These are phyloP conservation scores for Drosera spatulata DNA, from an alignment of 179 eudicot species.

Conservation along the genomic window DNA sequence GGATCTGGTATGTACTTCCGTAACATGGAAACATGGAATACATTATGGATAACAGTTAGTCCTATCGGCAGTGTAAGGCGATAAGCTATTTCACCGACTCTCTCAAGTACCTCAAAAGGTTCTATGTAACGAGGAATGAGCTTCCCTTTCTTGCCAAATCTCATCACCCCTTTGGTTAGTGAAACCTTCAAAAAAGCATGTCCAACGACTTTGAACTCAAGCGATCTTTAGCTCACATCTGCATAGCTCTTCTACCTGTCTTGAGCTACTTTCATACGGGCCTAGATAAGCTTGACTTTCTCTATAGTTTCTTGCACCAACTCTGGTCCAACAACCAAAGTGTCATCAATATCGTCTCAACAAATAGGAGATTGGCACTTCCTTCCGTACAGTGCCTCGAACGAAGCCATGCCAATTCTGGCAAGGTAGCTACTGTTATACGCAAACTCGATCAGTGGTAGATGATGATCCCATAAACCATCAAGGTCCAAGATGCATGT, in stretches of 20 bases:
- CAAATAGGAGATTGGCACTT: background rate
- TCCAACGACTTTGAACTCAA: slow-evolving; percentile 2
- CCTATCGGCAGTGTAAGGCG: background rate
- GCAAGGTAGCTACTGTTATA: slow-evolving; percentile 1
- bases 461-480: slow-evolving; percentile 5
- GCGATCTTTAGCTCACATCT: background rate
- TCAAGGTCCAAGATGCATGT: background rate
- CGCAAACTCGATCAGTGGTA: background rate
- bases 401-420: slow-evolving; percentile 1
- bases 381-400: slow-evolving; percentile 7
- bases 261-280: background rate
- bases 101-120: slow-evolving; percentile 3
- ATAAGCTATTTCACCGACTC: slow-evolving; percentile 1
- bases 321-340: background rate
- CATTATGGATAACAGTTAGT: background rate
- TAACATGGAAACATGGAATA: slow-evolving; percentile 3
- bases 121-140: slow-evolving; percentile 2
- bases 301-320: background rate
- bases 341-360: background rate
- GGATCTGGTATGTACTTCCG: too few relatives aligned
- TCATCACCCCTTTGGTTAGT: background rate
- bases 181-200: slow-evolving; percentile 3
- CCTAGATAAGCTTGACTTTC: background rate
- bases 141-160: background rate
- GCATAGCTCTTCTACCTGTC: background rate